Percentiles rank a stretch among this genome's conserved stretches.
These are phyloP conservation scores for Cercospora sp. DNA, from an alignment of 2,329 filamentous ascomycete species.

Conservation along the genomic window DNA sequence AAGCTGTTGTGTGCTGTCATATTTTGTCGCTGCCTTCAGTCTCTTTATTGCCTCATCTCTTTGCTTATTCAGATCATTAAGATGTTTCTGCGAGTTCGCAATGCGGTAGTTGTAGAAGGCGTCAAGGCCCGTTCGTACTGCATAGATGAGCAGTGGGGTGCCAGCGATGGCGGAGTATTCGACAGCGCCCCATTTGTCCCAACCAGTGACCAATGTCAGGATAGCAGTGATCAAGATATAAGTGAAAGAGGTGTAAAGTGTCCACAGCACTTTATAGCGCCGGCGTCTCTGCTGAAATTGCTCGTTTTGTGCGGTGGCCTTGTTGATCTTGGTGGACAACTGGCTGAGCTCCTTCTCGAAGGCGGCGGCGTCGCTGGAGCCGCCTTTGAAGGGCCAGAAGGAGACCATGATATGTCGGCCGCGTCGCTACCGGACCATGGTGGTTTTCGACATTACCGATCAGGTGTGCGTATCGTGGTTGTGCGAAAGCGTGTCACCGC, in stretches of 20 bases:
- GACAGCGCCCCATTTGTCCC: conserved; percentile 69
- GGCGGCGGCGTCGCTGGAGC: conserved; percentile 78
- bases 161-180: conserved; percentile 80
- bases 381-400: conserved; percentile 84
- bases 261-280: conserved; percentile 81
- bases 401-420: conserved; percentile 65
- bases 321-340: conserved; percentile 78
- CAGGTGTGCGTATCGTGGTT: neutral
- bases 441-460: conserved; percentile 1
- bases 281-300: conserved; percentile 69
- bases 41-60: conserved; percentile 86
- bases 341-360: conserved; percentile 89
- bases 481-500: neutral
- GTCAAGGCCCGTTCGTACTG: conserved; percentile 65
- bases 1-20: conserved; percentile 89
- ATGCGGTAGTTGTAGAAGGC: conserved; percentile 81
- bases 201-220: conserved; percentile 79
- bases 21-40: conserved; percentile 91
- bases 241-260: conserved; percentile 83
- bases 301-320: conserved; percentile 72
- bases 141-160: conserved; percentile 73
- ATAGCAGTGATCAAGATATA: conserved; percentile 87
- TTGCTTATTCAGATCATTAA: conserved; percentile 76
- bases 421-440: neutral
- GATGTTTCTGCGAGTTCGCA: conserved; percentile 63